Base-by-base conservation (phyloP, 169 alveolate species). In the Eimeria sp. region DNA sequence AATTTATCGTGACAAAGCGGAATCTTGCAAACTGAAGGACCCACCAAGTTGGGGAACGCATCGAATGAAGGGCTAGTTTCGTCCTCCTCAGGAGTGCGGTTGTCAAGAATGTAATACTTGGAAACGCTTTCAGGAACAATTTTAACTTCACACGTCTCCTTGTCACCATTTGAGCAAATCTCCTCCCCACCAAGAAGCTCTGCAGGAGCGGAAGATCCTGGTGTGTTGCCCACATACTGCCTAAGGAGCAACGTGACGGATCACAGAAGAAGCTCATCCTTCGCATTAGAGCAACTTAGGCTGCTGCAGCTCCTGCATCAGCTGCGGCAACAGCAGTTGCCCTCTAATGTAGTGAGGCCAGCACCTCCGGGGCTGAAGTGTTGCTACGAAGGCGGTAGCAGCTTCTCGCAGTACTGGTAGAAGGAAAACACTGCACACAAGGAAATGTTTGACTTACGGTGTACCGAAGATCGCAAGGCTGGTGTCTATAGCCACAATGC, bases 171-270 rank as follows among this genome's bases (percentile, higher is more conserved):
- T 18, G 54, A 49, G 27, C 93, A 87, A 22, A 61, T n/a, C 10
- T 4, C 82, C 61, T 87, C 43, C 83, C 82, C 83, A 30, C 30
- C 30, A 47, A 57, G 18, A 45, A 61, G 82, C 65, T 58, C 93
- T 25, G 65, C 54, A 40, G 93, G 93, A 40, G 93, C 93, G 30
- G 93, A 87, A 6, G 72, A 18, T 6, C 93, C 93, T 22, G 93
- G 93, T 34, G 65, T 43, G 65, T 87, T 87, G 63, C 93, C 93
- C 45, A 63, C 93, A 27, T 87, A 87, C 63, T 87, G 93, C 93
- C 93, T 87, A 65, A 34, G 20, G 14, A 57, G 5, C 76, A 83
- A 30, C 49, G 10, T 45, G 57, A 30, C 25, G 14, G 76, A 13
- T 14, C 51, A 70, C 49, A 34, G 22, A 14, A 63, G 40, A 9